These are phyloP conservation scores for Calocybe gangraenosa DNA, from an alignment of 768 basidiomycete species.

Conservation along the genomic window DNA sequence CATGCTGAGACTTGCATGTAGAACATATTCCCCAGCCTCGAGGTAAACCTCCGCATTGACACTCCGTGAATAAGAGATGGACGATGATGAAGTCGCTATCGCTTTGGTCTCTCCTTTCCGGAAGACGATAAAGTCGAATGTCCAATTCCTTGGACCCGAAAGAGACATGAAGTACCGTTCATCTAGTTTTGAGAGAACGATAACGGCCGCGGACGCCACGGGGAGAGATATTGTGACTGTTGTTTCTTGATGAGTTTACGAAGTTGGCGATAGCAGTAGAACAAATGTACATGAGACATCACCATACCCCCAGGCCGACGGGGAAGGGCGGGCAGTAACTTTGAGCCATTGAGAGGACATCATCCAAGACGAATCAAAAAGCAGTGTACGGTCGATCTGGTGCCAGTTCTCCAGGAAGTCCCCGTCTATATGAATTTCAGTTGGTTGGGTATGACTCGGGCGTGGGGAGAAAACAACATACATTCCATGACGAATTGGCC, in stretches of 20 bases:
- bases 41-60: conserved; percentile 24
- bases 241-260: not conserved
- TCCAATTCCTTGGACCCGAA: conserved; percentile 21
- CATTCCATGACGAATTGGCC: conserved; percentile 58
- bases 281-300: conserved; percentile 34
- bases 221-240: conserved; percentile 32
- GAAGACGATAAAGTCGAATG: conserved; percentile 34
- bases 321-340: conserved; percentile 22
- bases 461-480: conserved; percentile 12
- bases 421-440: conserved; percentile 20
- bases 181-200: conserved; percentile 36
- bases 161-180: conserved; percentile 29
- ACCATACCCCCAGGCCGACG: conserved; percentile 33
- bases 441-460: not conserved
- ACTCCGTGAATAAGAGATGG: conserved; percentile 18
- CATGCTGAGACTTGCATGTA: conserved; percentile 21
- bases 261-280: not conserved
- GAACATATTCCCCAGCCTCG: conserved; percentile 24
- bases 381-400: conserved; percentile 31
- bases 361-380: conserved; percentile 36
- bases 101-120: conserved; percentile 26
- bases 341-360: conserved; percentile 39
- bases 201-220: conserved; percentile 24
- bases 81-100: conserved; percentile 16
- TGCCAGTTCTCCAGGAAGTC: conserved; percentile 37